Evolutionary conservation across 2,329 filamentous ascomycete species (phyloP), one percentile per base, ranked within the genome.

Genomic region (Zymoseptoria passerinii): DNA sequence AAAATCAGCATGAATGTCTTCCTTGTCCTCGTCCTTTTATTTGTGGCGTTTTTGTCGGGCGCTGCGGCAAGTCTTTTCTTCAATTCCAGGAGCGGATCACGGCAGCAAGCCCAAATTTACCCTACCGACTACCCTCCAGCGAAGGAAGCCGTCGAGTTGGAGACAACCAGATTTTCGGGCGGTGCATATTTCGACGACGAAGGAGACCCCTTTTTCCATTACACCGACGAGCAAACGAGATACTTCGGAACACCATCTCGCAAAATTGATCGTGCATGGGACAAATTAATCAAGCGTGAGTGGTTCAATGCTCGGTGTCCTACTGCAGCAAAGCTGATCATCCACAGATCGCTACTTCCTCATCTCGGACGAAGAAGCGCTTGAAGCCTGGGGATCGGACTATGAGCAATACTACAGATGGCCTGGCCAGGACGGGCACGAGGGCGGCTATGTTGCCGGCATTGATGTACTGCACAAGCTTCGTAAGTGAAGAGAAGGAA

Each of bases 401-500:
- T 60, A 54, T 48, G 28, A 49, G 28, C 23, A 53, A 13, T 55
- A 58, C 23, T 53, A 51, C 48, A 44, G 52, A n/a, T 55, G 56
- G 50, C 53, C 61, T 18, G 59, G 60, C 44, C 35, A 44, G 13
- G 16, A 16, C 3, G 35, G 35, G n/a, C 13, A 7, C 7, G 4
- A 13, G 2, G n/a, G 35, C 35, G 62, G 62, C 13, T 62, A 60
- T 35, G 55, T 57, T 13, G 57, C 59, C 35, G 62, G 62, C 7
- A 57, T 65, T 2, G 63, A 65, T 48, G 62, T 64, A 8, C 49
- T 65, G 16, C 63, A 65, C 35, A 64, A 62, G 1, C 58, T 65
- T 27, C 63, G 64, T 48, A 44, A 44, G 35, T 44, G 35, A 44
- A 16, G 13, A 23, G 35, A 4, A 16, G 35, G 35, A 51, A 16